Evolutionary conservation across 2,329 filamentous ascomycete genomes (phyloP), one percentile per base, ranked within the genome.

Genomic region (Colletotrichum sp.): DNA sequence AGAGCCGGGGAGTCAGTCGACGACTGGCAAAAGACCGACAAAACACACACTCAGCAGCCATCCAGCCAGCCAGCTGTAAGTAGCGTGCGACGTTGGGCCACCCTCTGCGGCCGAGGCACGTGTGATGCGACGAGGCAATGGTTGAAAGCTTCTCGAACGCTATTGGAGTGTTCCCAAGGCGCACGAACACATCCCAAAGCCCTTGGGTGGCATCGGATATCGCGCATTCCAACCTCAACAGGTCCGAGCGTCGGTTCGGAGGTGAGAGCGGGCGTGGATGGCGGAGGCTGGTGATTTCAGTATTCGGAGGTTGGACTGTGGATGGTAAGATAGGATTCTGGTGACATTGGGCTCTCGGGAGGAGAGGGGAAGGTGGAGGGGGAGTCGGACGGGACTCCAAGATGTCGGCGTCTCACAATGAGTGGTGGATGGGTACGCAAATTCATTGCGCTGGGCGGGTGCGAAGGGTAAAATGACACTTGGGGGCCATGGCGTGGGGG

Each of bases 401-500:
- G 32, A 72, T 48, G 56, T 72, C 32, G 69, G 38, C 38, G 69
- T 72, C 73, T 73, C 69, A 72, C 34, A 66, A 62, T 38, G 52
- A 66, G 61, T 61, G 61, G 68, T 36, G 30, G 55, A 62, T 52
- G 52, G 61, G 24, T 28, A 66, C 60, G 67, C 26, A 74, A 38
- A 64, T 26, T n/a, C 70, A 24, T 24, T 55, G 71, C 61, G 71
- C 24, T 43, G 71, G 71, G 32, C 30, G 32, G 30, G 38, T 60
- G 43, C 32, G 56, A 64, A 52, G n/a, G 43, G 43, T 52, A 21
- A 52, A 62, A 73, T 73, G 65, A 73, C 21, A 73, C 34, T 3
- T 56, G 48, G 66, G 65, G 71, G 56, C 71, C 71, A 73, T 58
- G 71, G 71, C 71, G 71, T 73, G 58, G 65, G 66, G 66, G 38